These are phyloP conservation scores for Astraeus odoratus DNA, from an alignment of 768 basidiomycete genomes.

Conservation along the genomic window DNA sequence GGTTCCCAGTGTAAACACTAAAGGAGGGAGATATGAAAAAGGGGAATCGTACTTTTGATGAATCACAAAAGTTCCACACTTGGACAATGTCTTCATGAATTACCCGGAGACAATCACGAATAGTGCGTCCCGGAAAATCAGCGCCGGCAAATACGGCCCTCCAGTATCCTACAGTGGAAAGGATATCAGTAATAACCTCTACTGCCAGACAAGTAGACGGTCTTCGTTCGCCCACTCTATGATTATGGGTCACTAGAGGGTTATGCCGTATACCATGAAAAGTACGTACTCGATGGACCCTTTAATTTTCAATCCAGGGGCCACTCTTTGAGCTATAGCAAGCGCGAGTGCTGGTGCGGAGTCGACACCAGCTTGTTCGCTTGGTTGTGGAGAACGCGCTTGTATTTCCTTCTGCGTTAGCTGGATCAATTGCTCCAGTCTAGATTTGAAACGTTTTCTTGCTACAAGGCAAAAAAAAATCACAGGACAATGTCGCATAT, in stretches of 20 bases:
- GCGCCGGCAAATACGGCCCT: background rate
- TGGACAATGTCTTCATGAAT: background rate
- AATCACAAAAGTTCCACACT: background rate
- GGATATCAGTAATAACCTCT: background rate
- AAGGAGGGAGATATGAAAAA: background rate
- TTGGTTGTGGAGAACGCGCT: background rate
- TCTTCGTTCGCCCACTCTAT: background rate
- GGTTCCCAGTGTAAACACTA: background rate
- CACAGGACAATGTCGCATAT: background rate
- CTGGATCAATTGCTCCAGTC: background rate
- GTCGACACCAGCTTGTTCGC: background rate
- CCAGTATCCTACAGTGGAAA: background rate
- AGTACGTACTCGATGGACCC: background rate
- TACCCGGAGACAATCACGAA: background rate
- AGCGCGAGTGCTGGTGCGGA: background rate
- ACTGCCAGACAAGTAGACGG: background rate
- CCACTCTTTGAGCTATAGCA: background rate
- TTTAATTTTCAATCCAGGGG: background rate
- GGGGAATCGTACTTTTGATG: background rate
- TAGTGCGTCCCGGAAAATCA: background rate
- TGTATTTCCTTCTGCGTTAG: background rate
- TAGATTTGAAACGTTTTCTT: background rate
- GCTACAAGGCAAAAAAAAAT: background rate
- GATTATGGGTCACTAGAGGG: background rate
- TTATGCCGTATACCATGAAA: background rate